Evolutionary conservation across 495 filamentous ascomycete species (phyloP), one percentile per base, ranked within the genome.

Genomic region (Friedmanniomyces simplex): DNA sequence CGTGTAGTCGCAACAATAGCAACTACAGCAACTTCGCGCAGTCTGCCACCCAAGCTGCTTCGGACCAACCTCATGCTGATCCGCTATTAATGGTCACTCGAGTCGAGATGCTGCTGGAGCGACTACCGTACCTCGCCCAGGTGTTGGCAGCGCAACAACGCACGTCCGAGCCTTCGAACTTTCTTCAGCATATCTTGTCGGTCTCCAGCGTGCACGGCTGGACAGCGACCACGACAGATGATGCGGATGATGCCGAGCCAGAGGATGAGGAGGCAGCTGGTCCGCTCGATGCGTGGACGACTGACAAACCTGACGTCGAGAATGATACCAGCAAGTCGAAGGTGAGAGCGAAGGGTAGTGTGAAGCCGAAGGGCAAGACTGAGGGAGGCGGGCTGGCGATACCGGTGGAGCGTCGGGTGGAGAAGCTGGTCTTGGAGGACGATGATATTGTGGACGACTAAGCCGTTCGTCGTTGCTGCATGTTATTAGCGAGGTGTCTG

Each of bases 371-470:
- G 56, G 16, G 22, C 18, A 37, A 12, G 56, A 48, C 46, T 26
- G 48, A 52, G 52, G 47, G 54, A 54, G 58, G 53, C 54, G 57
- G 34, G 25, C 63, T 58, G 34, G 57, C 63, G 37, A 63, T 62
- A 22, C 59, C 67, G 26, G 61, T 70, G 3, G 70, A 75, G 20
- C 71, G 75, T 43, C 72, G 74, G 54, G 75, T 79, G 45, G 79
- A 83, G 69, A 84, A 82, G 51, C 67, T 95, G 56, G 80, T 90
- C 52, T 73, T 97, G 43, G 89, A 85, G 65, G 91, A 97, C 68
- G 93, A 98, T 76, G 93, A 98, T 77, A 97, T 98, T 71, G 89
- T 90, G 70, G 91, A 96, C 72, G 81, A 85, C 67, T 79, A 63
- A 71, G 39, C 28, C 10, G 28, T 4, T 3, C 28, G 28, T 32